These are phyloP conservation scores for Lactifluus subvellereus DNA, from an alignment of 768 basidiomycete species.

Conservation along the genomic window DNA sequence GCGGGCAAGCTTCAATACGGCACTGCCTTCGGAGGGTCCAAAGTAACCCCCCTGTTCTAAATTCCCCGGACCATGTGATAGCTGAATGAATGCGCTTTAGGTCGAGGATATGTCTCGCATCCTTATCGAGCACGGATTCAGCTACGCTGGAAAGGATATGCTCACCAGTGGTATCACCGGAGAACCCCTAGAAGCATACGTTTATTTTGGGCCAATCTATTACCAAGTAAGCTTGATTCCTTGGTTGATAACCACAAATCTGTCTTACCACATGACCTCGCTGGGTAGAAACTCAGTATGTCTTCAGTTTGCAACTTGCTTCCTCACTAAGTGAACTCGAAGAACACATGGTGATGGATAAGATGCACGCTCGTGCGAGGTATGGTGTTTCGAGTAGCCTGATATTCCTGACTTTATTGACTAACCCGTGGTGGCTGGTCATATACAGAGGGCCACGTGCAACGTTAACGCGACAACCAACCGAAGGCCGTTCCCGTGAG, in stretches of 20 bases:
- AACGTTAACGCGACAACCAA: slow-evolving; percentile 93
- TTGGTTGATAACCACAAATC: neutral
- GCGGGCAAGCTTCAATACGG: slow-evolving; percentile 88
- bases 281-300: slow-evolving; percentile 85
- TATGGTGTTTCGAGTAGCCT: slow-evolving; percentile 31
- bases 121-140: slow-evolving; percentile 91
- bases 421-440: neutral
- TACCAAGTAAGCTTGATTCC: slow-evolving; percentile 64
- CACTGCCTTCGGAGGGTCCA: slow-evolving; percentile 96
- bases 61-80: neutral
- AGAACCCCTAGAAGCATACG: slow-evolving; percentile 92
- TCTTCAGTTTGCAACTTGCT: slow-evolving; percentile 13
- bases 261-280: slow-evolving; percentile 8
- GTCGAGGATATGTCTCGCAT: slow-evolving; percentile 98
- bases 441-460: slow-evolving; percentile 82
- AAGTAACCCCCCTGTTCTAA: slow-evolving; percentile 44
- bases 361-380: slow-evolving; percentile 99
- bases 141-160: slow-evolving; percentile 99
- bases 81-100: slow-evolving; percentile 34
- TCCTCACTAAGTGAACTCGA: slow-evolving; percentile 16
- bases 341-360: slow-evolving; percentile 99
- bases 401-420: neutral
- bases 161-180: slow-evolving; percentile 97
- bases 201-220: slow-evolving; percentile 98
- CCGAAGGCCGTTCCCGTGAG: slow-evolving; percentile 96